Conservation (phyloP, 768 basidiomycete species). For the Cubamyces lactineus region DNA sequence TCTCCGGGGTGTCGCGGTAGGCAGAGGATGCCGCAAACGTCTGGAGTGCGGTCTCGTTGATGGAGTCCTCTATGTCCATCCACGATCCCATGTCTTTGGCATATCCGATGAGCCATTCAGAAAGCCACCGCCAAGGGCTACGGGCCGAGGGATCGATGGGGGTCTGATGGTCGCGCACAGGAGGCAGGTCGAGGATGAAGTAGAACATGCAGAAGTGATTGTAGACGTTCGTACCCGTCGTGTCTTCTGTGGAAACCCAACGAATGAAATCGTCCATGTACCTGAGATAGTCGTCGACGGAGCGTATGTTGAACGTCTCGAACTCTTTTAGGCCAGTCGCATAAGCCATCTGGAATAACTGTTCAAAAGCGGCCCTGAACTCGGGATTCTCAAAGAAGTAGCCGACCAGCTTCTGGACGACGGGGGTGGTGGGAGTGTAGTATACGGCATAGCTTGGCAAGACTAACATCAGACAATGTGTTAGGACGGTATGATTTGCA, state of each 20-base stretch:
- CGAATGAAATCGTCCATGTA: conserved; percentile 15
- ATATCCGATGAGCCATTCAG: conserved; percentile 26
- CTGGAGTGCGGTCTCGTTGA: conserved; percentile 16
- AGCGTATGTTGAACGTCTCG: conserved; percentile 16
- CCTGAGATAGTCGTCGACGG: conserved; percentile 24
- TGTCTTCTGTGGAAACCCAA: conserved; percentile 23
- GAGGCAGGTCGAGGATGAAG: conserved; percentile 24
- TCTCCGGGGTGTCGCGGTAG: conserved; percentile 23
- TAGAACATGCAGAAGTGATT: conserved; percentile 28
- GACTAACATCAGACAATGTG: too few species aligned
- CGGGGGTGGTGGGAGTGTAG: neutral
- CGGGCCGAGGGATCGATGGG: conserved; percentile 16
- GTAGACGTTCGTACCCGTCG: conserved; percentile 14
- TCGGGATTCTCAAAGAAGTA: conserved; percentile 10
- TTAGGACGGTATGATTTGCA: too few species aligned
- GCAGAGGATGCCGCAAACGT: conserved; percentile 16
- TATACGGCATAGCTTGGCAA: too few species aligned
- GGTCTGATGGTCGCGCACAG: conserved; percentile 10
- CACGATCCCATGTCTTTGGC: conserved; percentile 25
- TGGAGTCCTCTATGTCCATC: conserved; percentile 23
- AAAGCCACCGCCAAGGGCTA: conserved; percentile 19
- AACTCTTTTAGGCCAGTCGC: conserved; percentile 15
- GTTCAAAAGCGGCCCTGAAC: conserved; percentile 17
- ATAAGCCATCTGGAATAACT: conserved; percentile 13
- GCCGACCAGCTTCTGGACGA: conserved; percentile 22